Base-by-base conservation (phyloP, 495 filamentous ascomycete genomes). In the Aspergillus nanangensis region DNA sequence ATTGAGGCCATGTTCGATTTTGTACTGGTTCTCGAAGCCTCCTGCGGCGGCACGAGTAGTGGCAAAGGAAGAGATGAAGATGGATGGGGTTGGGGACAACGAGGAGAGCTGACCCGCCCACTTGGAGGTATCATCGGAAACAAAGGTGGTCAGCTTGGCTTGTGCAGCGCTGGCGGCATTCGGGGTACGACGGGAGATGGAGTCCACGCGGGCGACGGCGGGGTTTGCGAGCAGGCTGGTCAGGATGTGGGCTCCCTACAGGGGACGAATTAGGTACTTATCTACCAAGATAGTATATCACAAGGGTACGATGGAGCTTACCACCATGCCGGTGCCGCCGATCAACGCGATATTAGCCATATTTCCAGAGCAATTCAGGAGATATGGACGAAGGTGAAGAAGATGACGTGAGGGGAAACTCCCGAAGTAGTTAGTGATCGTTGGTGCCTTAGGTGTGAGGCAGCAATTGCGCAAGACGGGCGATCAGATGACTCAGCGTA, bases 1-100 rank as follows among this genome's bases (percentile, higher is more conserved):
- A 61, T 88, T 87, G 22, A 88, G 68, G 57, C 84, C 84, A 62
- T 86, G 77, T 62, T 90, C 87, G 29, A 90, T 80, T 53, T 86
- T 86, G 57, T 84, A 81, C 61, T 90, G 87, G 52, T 83, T 82
- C 25, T 78, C 78, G 48, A 89, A 74, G 33, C 83, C 77, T 22
- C 86, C 86, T 0, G 84, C 86, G 24, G 74, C 72, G 1, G 51
- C 76, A 15, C 77, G 72, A 4, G 86, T 89, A 1, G 85, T 89
- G 37, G 73, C 87, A 17, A 90, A 70, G 13, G 80, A 69, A 1
- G 84, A 85, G 47, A 86, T 71, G 56, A 86, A 79, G 35, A 80
- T 71, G 2, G 70, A 60, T 0, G 84, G 86, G 0, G 73, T 41
- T 0, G 84, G 84, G 0, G 63, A 45, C 24, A 84, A 67, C 3